Conservation (phyloP, 208 protist genomes). For the Leishmania mexicana region DNA sequence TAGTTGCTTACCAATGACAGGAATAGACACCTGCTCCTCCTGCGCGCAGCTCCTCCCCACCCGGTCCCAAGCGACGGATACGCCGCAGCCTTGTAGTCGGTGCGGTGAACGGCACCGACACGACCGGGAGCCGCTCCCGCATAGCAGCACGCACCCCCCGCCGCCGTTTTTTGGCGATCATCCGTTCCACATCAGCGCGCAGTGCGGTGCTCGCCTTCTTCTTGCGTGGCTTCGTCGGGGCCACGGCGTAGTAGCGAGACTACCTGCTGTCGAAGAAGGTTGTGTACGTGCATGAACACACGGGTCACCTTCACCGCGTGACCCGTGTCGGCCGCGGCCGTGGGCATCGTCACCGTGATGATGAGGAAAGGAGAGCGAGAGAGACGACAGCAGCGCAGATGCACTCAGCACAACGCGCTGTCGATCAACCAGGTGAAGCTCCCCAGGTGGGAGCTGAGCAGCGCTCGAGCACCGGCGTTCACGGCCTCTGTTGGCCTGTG, state of each 20-base stretch:
- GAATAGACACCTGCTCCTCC: no score
- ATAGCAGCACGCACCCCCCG: background rate
- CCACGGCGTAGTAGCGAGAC: conserved; percentile 27
- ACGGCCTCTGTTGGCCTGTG: background rate
- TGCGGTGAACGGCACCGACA: background rate
- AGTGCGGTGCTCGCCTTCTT: background rate
- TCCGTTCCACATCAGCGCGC: conserved; percentile 2
- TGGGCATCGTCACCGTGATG: background rate
- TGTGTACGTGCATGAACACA: conserved; percentile 25
- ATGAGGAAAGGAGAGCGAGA: background rate
- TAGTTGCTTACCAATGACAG: no score
- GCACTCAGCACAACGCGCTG: background rate
- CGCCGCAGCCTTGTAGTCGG: background rate
- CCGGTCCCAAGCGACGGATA: background rate
- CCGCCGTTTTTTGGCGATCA: background rate
- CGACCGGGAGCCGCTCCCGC: background rate
- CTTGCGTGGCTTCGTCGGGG: conserved; percentile 11
- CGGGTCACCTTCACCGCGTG: background rate
- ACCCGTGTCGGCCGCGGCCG: background rate
- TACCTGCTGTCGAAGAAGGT: conserved; percentile 17
- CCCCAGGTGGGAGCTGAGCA: background rate
- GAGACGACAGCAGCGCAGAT: background rate
- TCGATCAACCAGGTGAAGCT: background rate
- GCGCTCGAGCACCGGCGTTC: background rate
- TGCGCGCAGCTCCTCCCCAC: background rate